These are phyloP conservation scores for Hansenula lynferdii DNA, from an alignment of 1,139 yeast species.

Conservation along the genomic window DNA sequence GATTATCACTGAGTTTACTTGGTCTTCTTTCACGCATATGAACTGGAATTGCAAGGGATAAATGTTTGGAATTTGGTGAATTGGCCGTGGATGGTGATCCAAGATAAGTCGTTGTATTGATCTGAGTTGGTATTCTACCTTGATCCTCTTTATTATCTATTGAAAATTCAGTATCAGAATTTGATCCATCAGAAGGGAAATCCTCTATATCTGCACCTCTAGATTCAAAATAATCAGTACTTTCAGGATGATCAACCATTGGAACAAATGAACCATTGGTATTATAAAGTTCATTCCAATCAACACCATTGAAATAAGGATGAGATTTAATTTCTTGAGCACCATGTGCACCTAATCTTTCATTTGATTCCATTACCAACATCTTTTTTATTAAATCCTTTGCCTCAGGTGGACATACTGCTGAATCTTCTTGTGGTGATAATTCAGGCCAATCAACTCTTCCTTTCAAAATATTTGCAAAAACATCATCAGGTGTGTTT, in stretches of 20 bases:
- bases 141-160: neutral
- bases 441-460: conserved; percentile 81
- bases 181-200: conserved; percentile 51
- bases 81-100: conserved; percentile 20
- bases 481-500: conserved; percentile 72
- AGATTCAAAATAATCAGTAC: conserved; percentile 85
- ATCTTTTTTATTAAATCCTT: conserved; percentile 66
- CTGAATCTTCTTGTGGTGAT: conserved; percentile 41
- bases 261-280: conserved; percentile 88
- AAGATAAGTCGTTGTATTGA: conserved; percentile 10
- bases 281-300: conserved; percentile 72
- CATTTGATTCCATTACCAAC: conserved; percentile 55
- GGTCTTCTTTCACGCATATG: conserved; percentile 62
- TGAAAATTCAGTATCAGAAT: conserved; percentile 23
- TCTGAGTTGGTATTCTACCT: conserved; percentile 4
- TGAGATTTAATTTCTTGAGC: conserved; percentile 76
- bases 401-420: conserved; percentile 61
- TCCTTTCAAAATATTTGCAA: conserved; percentile 70
- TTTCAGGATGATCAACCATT: conserved; percentile 70
- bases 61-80: conserved; percentile 27
- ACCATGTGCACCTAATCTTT: conserved; percentile 72
- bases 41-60: conserved; percentile 48
- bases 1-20: conserved; percentile 62
- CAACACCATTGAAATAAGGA: conserved; percentile 64
- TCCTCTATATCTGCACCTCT: conserved; percentile 78